phyloP scores from a whole-genome alignment of 805 yeast genomes.

The Hagleromyces aurorensis region DNA sequence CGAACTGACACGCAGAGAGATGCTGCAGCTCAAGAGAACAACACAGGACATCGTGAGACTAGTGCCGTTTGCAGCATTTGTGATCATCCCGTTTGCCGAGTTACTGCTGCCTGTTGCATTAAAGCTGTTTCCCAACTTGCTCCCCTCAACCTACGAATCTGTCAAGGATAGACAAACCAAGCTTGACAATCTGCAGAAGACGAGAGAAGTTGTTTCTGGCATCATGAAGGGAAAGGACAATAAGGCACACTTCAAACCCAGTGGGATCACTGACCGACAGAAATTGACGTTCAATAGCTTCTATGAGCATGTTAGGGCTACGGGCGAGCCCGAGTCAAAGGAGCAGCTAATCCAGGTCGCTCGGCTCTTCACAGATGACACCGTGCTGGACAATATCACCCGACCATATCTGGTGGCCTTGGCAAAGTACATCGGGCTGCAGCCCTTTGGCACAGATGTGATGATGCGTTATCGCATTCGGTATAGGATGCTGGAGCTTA shows the following conservation, averaged over 20 bases:
- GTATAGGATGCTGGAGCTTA: constrained; percentile 82
- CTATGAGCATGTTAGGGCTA: constrained; percentile 60
- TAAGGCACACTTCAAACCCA: constrained; percentile 62
- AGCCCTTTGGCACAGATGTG: constrained; percentile 89
- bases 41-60: constrained; percentile 75
- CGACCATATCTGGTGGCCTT: constrained; percentile 88
- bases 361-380: constrained; percentile 84
- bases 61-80: constrained; percentile 88
- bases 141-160: constrained; percentile 88
- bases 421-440: constrained; percentile 84
- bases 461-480: constrained; percentile 90
- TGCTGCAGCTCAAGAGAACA: constrained; percentile 81
- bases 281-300: constrained; percentile 70
- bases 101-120: constrained; percentile 81
- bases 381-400: constrained; percentile 84
- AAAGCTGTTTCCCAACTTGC: constrained; percentile 84
- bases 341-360: constrained; percentile 80
- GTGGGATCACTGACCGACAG: constrained; percentile 61
- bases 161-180: constrained; percentile 53
- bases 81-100: constrained; percentile 91
- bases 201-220: constrained; percentile 55
- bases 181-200: constrained; percentile 45
- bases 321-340: constrained; percentile 51
- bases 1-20: constrained; percentile 84
- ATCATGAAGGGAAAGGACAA: constrained; percentile 59